A percentile compares a stretch with the other conserved stretches of the same genome.
These are phyloP conservation scores for Luvunga scandens DNA, from an alignment of 345 rosid species.

Conservation along the genomic window DNA sequence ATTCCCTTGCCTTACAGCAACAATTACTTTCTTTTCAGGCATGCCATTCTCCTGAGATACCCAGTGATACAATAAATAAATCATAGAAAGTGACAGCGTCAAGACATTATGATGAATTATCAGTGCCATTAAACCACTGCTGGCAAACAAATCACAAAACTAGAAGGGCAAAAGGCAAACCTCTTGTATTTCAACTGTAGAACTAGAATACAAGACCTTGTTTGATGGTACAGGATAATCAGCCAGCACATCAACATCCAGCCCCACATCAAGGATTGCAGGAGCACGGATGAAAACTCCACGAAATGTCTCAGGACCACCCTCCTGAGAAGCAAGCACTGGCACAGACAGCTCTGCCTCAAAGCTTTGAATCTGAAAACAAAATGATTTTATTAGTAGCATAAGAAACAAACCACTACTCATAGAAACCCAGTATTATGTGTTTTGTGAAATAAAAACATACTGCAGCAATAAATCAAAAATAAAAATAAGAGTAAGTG, in stretches of 20 bases:
- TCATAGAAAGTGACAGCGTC: background rate
- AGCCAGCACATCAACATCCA: constrained; percentile 84
- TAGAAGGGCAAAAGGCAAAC: constrained; percentile 30
- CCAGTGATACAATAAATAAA: background rate
- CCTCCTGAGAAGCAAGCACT: constrained; percentile 68
- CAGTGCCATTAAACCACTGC: background rate
- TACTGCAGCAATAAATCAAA: background rate
- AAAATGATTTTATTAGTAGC: background rate
- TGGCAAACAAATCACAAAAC: background rate
- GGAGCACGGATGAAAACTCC: constrained; percentile 98
- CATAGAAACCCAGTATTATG: background rate
- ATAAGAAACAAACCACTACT: background rate
- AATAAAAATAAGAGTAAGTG: background rate
- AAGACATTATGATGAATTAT: background rate
- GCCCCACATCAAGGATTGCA: constrained; percentile 78
- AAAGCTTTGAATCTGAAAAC: constrained; percentile 82
- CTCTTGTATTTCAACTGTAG: constrained; percentile 80
- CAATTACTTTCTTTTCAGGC: constrained; percentile 70
- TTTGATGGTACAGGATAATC: constrained; percentile 63
- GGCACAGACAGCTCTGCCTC: constrained; percentile 85
- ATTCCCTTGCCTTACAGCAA: constrained; percentile 83
- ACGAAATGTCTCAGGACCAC: constrained; percentile 81
- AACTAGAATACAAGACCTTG: constrained; percentile 68
- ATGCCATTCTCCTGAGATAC: constrained; percentile 55
- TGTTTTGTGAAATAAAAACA: background rate